Evolutionary conservation across 768 basidiomycete genomes (phyloP), one percentile per base, ranked within the genome.

Genomic region (Pisolithus microcarpus): DNA sequence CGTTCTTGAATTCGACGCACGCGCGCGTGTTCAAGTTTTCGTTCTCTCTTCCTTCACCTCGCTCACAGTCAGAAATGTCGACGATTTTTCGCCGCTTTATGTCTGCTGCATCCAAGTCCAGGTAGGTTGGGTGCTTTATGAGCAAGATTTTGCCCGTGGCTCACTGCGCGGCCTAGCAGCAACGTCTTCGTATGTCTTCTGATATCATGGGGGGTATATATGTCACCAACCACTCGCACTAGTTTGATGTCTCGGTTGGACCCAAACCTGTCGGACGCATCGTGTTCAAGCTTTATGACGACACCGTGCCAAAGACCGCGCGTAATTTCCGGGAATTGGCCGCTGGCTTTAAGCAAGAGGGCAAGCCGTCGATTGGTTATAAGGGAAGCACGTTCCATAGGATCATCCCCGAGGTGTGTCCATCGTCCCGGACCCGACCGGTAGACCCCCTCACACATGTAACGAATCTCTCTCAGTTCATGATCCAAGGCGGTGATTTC

Each of bases 401-500:
- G 49, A 72, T 87, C 58, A 87, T 87, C 52, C 84, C 85, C 38
- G 65, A 75, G 55, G 83, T 82, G 43, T 28, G 78, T 46, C 7
- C 42, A 24, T 38, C 42, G 34, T 13, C 31, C 19, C 18, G 4
- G 16, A 10, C 43, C 5, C 7, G 5, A 3, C 30, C 38, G 11
- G 31, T 15, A 34, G 34, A 24, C 44, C 18, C 10, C 10, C n/a
- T 21, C 10, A 13, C n/a, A 13, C 45, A 45, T 38, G 51, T 24
- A 45, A 50, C 18, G 24, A 19, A 38, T 11, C 24, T 38, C 23
- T 6, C 16, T 18, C 52, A 79, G 78, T 89, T 87, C 71, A 91
- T 91, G 89, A 66, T 87, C 43, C 90, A 91, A 65, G 91, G 88
- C 23, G 91, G 91, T 23, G 91, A 93, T 69, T 91, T 91, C 68